Conservation (phyloP, 2,329 filamentous ascomycete genomes). For the Ophiosphaerella narmari region DNA sequence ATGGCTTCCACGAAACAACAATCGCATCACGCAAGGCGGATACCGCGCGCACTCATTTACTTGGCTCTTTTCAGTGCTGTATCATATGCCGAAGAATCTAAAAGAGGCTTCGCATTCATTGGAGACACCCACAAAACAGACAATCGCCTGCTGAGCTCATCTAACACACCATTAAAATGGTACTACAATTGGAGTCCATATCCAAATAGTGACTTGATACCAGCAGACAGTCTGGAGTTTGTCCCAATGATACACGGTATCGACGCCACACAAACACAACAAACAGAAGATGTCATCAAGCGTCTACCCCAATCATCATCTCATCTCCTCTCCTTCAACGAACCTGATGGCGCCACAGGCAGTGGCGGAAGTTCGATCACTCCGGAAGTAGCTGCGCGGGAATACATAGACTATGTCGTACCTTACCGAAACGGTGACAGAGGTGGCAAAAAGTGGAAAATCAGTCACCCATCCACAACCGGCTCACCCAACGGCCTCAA, state of each 20-base stretch:
- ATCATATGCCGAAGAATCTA: constrained; percentile 51
- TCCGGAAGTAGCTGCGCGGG: constrained; percentile 66
- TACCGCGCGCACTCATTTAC: neutral
- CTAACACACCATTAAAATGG: constrained; percentile 71
- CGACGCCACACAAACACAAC: constrained; percentile 43
- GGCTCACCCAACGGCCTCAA: constrained; percentile 64
- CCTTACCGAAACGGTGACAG: constrained; percentile 63
- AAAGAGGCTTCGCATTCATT: constrained; percentile 76
- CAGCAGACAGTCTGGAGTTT: constrained; percentile 65
- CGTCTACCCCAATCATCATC: constrained; percentile 63
- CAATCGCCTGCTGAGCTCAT: constrained; percentile 68
- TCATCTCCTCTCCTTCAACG: constrained; percentile 76
- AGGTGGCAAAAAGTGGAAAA: constrained; percentile 57
- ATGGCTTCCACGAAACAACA: constrained; percentile 2
- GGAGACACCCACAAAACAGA: constrained; percentile 58
- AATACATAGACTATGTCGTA: constrained; percentile 74
- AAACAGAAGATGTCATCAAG: constrained; percentile 65
- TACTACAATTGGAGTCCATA: constrained; percentile 78
- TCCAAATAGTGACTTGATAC: constrained; percentile 59
- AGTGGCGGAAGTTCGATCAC: constrained; percentile 68
- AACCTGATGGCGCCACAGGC: constrained; percentile 66
- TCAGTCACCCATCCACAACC: constrained; percentile 73
- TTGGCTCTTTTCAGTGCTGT: constrained; percentile 13
- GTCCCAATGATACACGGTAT: constrained; percentile 81
- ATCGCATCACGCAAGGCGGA: constrained; percentile 3